Percentiles rank a stretch among this genome's conserved stretches.
These are phyloP conservation scores for Closterium sp. DNA, from an alignment of 139 green algal genomes.

Conservation along the genomic window DNA sequence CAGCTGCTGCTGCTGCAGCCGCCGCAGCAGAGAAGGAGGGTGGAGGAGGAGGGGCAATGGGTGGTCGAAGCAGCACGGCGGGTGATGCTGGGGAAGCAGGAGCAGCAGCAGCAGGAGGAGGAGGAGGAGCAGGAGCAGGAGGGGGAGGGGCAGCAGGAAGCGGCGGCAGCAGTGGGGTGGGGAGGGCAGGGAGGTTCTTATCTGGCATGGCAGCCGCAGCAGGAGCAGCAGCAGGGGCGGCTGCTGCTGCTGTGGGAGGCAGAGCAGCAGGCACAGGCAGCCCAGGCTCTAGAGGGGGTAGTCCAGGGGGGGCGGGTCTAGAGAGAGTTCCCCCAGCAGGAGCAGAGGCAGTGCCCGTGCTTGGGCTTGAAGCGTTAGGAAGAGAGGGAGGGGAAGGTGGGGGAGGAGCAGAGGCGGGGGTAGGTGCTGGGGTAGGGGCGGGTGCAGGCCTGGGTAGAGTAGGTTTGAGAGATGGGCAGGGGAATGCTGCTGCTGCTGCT, in stretches of 20 bases:
- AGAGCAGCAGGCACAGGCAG: neutral
- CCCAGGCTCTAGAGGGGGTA: neutral
- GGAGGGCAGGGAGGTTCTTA: slow-evolving; percentile 1
- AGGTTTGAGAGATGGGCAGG: neutral
- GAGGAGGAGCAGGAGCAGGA: neutral
- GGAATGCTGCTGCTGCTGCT: neutral
- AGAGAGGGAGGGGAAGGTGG: too few relatives aligned
- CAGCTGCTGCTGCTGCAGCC: neutral
- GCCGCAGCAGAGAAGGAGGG: neutral
- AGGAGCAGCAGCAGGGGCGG: slow-evolving; percentile 2
- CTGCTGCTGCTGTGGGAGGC: neutral
- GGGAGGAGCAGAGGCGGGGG: too few relatives aligned
- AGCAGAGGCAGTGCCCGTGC: neutral
- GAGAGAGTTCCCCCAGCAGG: neutral
- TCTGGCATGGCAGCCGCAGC: neutral
- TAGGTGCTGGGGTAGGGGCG: too few relatives aligned
- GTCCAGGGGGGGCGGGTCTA: neutral
- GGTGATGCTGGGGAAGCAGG: neutral
- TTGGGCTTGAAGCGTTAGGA: too few relatives aligned
- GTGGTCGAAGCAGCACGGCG: neutral
- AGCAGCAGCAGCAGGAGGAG: neutral
- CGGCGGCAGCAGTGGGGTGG: neutral
- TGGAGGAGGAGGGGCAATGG: neutral
- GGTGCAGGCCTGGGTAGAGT: neutral
- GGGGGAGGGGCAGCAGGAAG: neutral